A percentile compares a stretch with the other conserved stretches of the same genome.
phyloP scores from a whole-genome alignment of 2,329 filamentous ascomycete genomes.

The Decorospora gaudefroyi region DNA sequence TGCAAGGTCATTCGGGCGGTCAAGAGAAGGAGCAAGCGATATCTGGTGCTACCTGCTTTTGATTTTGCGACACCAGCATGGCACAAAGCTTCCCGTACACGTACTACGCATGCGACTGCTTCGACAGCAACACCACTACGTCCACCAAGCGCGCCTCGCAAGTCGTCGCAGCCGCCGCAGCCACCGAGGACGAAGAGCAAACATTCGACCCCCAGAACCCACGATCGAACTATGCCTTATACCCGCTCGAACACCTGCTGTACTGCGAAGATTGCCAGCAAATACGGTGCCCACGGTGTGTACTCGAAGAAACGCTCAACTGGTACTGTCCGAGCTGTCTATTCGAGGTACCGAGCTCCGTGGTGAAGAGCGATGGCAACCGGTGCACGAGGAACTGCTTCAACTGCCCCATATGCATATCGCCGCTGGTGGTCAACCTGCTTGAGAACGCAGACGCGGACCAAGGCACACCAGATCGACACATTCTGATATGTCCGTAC shows the following conservation, averaged over 20 bases:
- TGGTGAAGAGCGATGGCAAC: constrained; percentile 89
- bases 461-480: constrained; percentile 60
- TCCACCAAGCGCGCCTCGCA: constrained; percentile 44
- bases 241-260: constrained; percentile 88
- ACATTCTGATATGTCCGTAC: constrained; percentile 82
- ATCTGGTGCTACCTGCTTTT: background rate
- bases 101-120: constrained; percentile 68
- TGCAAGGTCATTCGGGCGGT: background rate
- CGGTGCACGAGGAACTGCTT: constrained; percentile 95
- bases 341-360: constrained; percentile 93
- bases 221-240: constrained; percentile 87
- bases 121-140: constrained; percentile 51
- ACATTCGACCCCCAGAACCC: constrained; percentile 85
- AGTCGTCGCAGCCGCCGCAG: constrained; percentile 35
- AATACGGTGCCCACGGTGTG: constrained; percentile 90
- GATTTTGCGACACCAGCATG: constrained; percentile 45
- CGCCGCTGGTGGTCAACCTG: constrained; percentile 75
- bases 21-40: constrained; percentile 3
- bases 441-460: constrained; percentile 58
- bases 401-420: constrained; percentile 87
- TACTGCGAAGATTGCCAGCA: constrained; percentile 98
- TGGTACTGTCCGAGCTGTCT: constrained; percentile 95
- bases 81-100: constrained; percentile 65
- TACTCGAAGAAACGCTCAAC: constrained; percentile 89
- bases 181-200: constrained; percentile 70